Percentiles rank a stretch among this genome's conserved stretches.
Conservation (phyloP, 2,329 filamentous ascomycete genomes). For the Plectosphaerella plurivora region DNA sequence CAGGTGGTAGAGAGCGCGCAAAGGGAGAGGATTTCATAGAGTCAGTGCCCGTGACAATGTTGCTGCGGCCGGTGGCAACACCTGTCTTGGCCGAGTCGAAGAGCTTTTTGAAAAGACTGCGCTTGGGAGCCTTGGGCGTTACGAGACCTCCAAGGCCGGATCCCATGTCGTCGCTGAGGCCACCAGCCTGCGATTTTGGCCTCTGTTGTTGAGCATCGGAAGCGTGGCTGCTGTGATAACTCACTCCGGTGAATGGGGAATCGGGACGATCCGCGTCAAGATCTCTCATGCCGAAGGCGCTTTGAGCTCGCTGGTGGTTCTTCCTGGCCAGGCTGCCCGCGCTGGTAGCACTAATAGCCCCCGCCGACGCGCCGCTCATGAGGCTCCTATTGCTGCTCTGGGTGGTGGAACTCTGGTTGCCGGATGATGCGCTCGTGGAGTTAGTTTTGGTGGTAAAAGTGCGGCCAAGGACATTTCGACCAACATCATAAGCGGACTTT, state of each 20-base stretch:
- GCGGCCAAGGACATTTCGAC: conserved; percentile 64
- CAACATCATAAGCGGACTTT: conserved; percentile 76
- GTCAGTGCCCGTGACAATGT: conserved; percentile 61
- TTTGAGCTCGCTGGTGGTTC: conserved; percentile 58
- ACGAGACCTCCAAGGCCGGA: conserved; percentile 74
- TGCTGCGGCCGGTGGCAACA: conserved; percentile 83
- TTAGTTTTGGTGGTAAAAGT: conserved; percentile 88
- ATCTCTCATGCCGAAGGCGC: conserved; percentile 54
- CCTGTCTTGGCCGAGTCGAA: conserved; percentile 92
- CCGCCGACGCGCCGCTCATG: conserved; percentile 90
- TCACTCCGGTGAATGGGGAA: conserved; percentile 70
- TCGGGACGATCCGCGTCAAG: conserved; percentile 52
- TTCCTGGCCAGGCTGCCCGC: conserved; percentile 87
- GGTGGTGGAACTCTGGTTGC: conserved; percentile 68
- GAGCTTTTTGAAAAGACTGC: conserved; percentile 93
- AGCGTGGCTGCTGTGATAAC: conserved; percentile 85
- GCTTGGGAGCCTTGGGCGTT: conserved; percentile 72
- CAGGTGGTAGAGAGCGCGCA: conserved; percentile 33
- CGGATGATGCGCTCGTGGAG: conserved; percentile 72
- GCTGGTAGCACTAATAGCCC: conserved; percentile 89
- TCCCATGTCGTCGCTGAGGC: conserved; percentile 58
- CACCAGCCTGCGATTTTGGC: conserved; percentile 61
- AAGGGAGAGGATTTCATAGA: conserved; percentile 38
- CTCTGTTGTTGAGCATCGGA: conserved; percentile 46
- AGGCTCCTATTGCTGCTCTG: conserved; percentile 78